Base-by-base conservation (phyloP, 495 filamentous ascomycete genomes). In the Aspergillus incahuasiensis region DNA sequence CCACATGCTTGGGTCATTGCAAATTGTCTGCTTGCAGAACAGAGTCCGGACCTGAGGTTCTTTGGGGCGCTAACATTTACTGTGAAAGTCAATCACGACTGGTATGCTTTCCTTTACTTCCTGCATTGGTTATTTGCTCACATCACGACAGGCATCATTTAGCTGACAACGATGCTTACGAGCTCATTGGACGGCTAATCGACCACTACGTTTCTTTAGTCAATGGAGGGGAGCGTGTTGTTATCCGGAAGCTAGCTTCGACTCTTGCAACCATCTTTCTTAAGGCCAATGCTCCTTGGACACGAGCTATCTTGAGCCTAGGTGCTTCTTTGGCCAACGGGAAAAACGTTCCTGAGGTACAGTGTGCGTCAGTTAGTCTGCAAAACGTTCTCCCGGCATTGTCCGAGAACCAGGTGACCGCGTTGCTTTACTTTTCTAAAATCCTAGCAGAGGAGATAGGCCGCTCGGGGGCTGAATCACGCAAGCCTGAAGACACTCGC, bases 21-120 rank as follows among this genome's bases (percentile, higher is more conserved):
- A 8, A 82, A 91, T 63, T 79, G 78, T 16, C 78, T 97, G 12
- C 72, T 96, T 18, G 64, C 72, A 28, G 82, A 79, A 56, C 72
- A 79, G 2, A 82, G 85, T 60, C 79, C 86, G 25, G 83, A 91
- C 48, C 83, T 91, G 62, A 84, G 87, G 39, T 98, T 97, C 74
- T 96, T 91, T 67, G 94, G 88, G n/a, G 94, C 92, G 28, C 77
- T 95, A 56, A 97, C 92, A 0, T 90, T 96, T 62, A 94, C 86
- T 15, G 86, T 97, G 45, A 97, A 97, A 72, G 77, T 97, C 47
- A 96, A 97, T 60, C 80, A 82, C 32, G 88, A 92, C 65, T 88
- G 82, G 89, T 89, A 73, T 28, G 21, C 21, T 32, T 39, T 35
- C 49, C 18, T 2, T 38, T 7, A 38, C 15, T 34, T 39, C 18